phyloP scores from a whole-genome alignment of 495 filamentous ascomycete species.

The Neurospora tetrasperma region DNA sequence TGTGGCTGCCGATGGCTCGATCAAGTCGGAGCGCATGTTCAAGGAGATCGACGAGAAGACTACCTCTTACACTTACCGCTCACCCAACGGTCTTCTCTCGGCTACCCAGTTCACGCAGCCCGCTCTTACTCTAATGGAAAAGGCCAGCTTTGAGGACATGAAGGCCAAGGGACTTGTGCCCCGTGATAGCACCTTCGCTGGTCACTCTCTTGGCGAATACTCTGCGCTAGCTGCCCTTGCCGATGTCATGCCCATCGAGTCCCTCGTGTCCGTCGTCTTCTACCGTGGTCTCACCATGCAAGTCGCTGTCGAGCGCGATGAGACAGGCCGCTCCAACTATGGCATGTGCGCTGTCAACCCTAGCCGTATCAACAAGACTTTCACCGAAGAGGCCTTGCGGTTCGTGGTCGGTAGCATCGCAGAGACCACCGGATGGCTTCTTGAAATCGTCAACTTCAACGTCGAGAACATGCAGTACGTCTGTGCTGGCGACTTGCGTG shows the following conservation, averaged over 20 bases:
- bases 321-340: constrained; percentile 86
- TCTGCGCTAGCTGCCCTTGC: constrained; percentile 92
- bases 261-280: constrained; percentile 95
- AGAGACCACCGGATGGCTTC: constrained; percentile 84
- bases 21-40: constrained; percentile 99
- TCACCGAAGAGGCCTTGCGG: constrained; percentile 92
- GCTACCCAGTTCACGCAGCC: constrained; percentile 98
- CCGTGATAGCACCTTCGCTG: constrained; percentile 90
- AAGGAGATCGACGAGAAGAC: constrained; percentile 90
- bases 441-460: constrained; percentile 99
- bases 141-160: constrained; percentile 99
- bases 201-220: constrained; percentile 97
- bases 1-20: constrained; percentile 75
- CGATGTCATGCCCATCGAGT: constrained; percentile 99
- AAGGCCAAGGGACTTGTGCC: constrained; percentile 91
- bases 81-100: constrained; percentile 88
- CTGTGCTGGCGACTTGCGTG: constrained; percentile 91
- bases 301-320: constrained; percentile 96
- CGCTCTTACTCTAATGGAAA: constrained; percentile 97
- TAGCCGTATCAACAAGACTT: constrained; percentile 91
- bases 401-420: constrained; percentile 90
- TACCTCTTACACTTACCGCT: constrained; percentile 91
- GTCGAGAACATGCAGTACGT: constrained; percentile 98
- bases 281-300: constrained; percentile 99
- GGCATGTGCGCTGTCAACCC: constrained; percentile 99